A percentile compares a stretch with the other conserved stretches of the same genome.
phyloP scores from a whole-genome alignment of 139 green algal genomes.

The Coccomyxa sp. region DNA sequence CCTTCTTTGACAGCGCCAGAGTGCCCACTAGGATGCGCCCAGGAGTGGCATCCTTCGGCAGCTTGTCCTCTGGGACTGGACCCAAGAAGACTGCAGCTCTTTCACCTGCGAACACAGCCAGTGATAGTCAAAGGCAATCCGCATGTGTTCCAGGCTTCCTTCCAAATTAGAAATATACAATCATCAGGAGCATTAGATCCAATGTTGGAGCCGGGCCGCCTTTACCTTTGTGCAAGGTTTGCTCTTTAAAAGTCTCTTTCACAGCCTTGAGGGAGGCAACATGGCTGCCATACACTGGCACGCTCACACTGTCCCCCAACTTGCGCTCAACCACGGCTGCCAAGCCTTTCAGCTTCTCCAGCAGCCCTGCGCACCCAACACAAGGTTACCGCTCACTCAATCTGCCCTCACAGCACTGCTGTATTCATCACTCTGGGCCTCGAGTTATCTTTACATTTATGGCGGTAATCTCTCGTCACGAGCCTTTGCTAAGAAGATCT shows the following conservation, averaged over 20 bases:
- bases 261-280: constrained; percentile 36
- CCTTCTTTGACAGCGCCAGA: constrained; percentile 41
- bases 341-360: constrained; percentile 57
- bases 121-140: neutral
- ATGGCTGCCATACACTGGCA: constrained; percentile 63
- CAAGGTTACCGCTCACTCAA: neutral
- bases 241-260: constrained; percentile 25
- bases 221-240: constrained; percentile 26
- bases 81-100: constrained; percentile 58
- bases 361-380: constrained; percentile 28
- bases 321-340: constrained; percentile 42
- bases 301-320: constrained; percentile 36
- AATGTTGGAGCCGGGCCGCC: neutral
- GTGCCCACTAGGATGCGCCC: constrained; percentile 51
- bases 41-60: constrained; percentile 76
- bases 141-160: neutral
- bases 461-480: too few relatives aligned
- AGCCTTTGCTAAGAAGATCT: too few relatives aligned
- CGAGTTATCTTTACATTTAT: too few relatives aligned
- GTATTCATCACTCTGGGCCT: too few relatives aligned
- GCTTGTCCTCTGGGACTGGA: constrained; percentile 62
- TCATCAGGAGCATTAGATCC: neutral
- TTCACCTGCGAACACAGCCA: constrained; percentile 24
- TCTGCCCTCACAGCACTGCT: too few relatives aligned
- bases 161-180: neutral